Percentiles rank a stretch among this genome's conserved stretches.
Evolutionary conservation across 2,329 filamentous ascomycete species (phyloP).

Genomic region (Pyrenochaeta sp.): DNA sequence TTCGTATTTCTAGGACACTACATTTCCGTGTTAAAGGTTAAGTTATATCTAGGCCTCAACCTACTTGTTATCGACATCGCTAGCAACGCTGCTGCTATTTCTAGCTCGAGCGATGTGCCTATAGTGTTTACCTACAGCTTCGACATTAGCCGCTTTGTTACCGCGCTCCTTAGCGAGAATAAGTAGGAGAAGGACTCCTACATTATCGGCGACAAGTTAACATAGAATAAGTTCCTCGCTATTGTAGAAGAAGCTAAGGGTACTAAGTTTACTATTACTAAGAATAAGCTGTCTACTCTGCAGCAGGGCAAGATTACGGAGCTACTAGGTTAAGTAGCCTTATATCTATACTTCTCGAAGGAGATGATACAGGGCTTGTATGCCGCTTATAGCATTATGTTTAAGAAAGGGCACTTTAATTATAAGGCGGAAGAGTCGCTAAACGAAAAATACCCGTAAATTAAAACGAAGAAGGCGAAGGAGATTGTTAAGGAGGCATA

Average conservation of each 20-base stretch:
- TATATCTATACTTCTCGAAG: constrained; percentile 17
- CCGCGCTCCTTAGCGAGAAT: constrained; percentile 3
- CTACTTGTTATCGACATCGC: constrained; percentile 12
- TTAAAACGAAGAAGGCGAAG: neutral
- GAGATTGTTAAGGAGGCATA: neutral
- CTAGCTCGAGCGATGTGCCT: constrained; percentile 16
- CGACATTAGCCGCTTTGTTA: constrained; percentile 17
- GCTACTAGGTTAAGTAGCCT: constrained; percentile 10
- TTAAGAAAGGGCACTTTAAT: neutral
- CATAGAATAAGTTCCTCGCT: constrained; percentile 54
- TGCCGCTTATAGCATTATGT: neutral
- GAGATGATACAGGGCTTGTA: constrained; percentile 2
- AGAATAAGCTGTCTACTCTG: constrained; percentile 18
- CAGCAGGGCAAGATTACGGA: constrained; percentile 17
- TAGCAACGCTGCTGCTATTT: constrained; percentile 18
- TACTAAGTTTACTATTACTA: constrained; percentile 15
- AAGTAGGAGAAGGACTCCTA: constrained; percentile 45
- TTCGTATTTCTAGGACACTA: too few species aligned
- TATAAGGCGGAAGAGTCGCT: neutral
- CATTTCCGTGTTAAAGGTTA: too few species aligned
- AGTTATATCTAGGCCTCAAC: constrained; percentile 6
- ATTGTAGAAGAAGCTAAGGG: constrained; percentile 54
- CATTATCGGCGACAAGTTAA: constrained; percentile 53
- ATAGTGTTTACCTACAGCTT: constrained; percentile 20
- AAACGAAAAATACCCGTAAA: neutral